Conservation (phyloP, 2,329 filamentous ascomycete species). For the Aspergillus quadricinctus region DNA sequence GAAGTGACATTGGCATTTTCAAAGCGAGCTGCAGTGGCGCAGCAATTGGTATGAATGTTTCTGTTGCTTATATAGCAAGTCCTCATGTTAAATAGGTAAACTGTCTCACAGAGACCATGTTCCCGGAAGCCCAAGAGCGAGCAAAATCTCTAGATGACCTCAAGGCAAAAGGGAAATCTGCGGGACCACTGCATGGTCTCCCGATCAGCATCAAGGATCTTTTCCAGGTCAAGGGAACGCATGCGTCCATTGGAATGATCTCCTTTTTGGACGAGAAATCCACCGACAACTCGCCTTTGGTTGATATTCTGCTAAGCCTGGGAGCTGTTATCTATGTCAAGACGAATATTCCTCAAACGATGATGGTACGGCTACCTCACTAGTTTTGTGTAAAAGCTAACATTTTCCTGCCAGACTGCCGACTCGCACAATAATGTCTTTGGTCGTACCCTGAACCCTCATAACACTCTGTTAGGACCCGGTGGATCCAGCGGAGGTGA, state of each 20-base stretch:
- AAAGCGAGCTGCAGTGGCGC: conserved; percentile 31
- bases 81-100: conserved; percentile 8
- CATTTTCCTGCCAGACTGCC: conserved; percentile 12
- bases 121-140: conserved; percentile 19
- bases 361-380: conserved; percentile 48
- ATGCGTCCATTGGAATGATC: background rate
- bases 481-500: conserved; percentile 47
- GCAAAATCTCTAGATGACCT: conserved; percentile 24
- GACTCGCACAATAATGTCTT: conserved; percentile 43
- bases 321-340: conserved; percentile 42
- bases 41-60: conserved; percentile 26
- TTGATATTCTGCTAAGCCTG: conserved; percentile 16
- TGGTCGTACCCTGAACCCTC: conserved; percentile 39
- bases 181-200: conserved; percentile 31
- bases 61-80: background rate
- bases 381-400: conserved; percentile 1
- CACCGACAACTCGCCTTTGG: conserved; percentile 12
- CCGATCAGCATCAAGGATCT: background rate
- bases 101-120: conserved; percentile 29
- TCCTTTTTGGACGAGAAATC: conserved; percentile 6
- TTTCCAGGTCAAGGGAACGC: background rate
- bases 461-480: conserved; percentile 28
- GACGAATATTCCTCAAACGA: conserved; percentile 53
- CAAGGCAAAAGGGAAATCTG: conserved; percentile 18
- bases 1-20: conserved; percentile 48